A percentile compares a stretch with the other conserved stretches of the same genome.
phyloP scores from a whole-genome alignment of 371 early-diverging fungal species.

The Nosema granulosis region DNA sequence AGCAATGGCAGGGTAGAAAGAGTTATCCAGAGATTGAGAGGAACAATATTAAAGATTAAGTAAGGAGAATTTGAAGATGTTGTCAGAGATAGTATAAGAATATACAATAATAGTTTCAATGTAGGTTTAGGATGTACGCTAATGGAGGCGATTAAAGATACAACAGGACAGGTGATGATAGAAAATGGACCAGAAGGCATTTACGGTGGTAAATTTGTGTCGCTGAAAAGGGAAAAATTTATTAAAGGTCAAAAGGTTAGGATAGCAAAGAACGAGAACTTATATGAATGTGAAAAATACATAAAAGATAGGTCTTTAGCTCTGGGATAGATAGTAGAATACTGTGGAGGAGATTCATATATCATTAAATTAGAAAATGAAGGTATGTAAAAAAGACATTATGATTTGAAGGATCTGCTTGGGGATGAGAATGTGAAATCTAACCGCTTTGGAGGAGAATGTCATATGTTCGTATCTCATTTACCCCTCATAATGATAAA shows the following conservation, averaged over 20 bases:
- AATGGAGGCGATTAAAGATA: slow-evolving; percentile 1
- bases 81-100: neutral
- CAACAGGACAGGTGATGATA: neutral
- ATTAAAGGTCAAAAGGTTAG: slow-evolving; percentile 11
- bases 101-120: neutral
- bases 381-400: slow-evolving; percentile 16
- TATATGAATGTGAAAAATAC: neutral
- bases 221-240: neutral
- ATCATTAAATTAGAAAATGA: neutral
- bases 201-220: neutral
- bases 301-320: slow-evolving; percentile 10
- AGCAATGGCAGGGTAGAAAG: slow-evolving; percentile 43
- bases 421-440: neutral
- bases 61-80: neutral
- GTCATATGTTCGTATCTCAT: slow-evolving; percentile 18
- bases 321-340: neutral
- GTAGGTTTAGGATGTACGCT: neutral
- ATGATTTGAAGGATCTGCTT: slow-evolving; percentile 2
- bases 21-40: too few species aligned
- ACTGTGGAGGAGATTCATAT: slow-evolving; percentile 7
- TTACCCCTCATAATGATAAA: too few species aligned
- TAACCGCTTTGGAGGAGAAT: slow-evolving; percentile 9
- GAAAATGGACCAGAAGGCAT: slow-evolving; percentile 9
- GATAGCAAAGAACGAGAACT: slow-evolving; percentile 26
- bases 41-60: neutral